Evolutionary conservation across 495 filamentous ascomycete species (phyloP), one percentile per base, ranked within the genome.

Genomic region (Penicillium soppii): DNA sequence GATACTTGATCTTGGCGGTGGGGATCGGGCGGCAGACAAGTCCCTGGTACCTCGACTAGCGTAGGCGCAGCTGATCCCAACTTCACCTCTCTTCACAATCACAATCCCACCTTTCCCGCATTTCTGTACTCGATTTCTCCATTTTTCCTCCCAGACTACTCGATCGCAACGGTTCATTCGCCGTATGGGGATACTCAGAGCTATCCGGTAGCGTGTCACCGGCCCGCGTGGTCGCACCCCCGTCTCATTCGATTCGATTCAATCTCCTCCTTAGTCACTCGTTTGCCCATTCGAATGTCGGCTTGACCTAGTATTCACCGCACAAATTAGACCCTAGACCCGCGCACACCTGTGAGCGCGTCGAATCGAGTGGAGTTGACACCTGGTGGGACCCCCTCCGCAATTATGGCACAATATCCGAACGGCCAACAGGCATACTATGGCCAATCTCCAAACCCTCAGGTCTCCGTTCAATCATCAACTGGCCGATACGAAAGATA

Each of bases 371-470:
- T 26, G n/a, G n/a, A n/a, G n/a, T n/a, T 20, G 8, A 47, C 9
- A 35, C 23, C 12, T 5, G 7, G 32, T 44, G 16, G 32, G 17
- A 22, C 10, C 17, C 33, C 15, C 23, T 40, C 45, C 36, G 33
- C 38, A 42, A 43, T 48, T 7, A 80, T 80, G 76, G 68, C 75
- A 27, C 73, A 76, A 51, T 76, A 81, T 58, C 70, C 71, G 52
- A 75, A 79, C 57, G 77, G 77, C 37, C 69, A 78, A 37, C 67
- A 63, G 42, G 39, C 61, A 27, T 79, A 80, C 54, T 76, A 65
- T 58, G 70, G 56, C 58, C 74, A 66, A 66, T 58, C 57, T 52
- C 69, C 50, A 56, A 70, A 63, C 47, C 61, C 63, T 57, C 71
- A 67, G 61, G 25, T 37, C 10, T 33, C 41, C 29, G 57, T 45